Base-by-base conservation (phyloP, 352 stramenopile genomes). In the Pythium myriotylum region DNA sequence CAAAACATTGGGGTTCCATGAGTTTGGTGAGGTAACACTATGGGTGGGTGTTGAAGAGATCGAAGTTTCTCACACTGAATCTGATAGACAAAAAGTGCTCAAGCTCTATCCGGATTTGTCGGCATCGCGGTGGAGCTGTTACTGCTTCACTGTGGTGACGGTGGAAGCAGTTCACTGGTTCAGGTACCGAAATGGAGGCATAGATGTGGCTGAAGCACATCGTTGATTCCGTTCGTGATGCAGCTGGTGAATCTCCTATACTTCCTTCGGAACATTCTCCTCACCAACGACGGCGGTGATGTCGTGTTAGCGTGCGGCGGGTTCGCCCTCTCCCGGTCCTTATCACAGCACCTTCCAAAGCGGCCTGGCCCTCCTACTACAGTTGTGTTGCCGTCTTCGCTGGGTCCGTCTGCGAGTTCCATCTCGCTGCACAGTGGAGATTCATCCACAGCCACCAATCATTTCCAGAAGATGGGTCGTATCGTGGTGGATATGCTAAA, bases 191-290 rank as follows among this genome's bases (percentile, higher is more conserved):
- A 42, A 32, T 33, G 39, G n/a, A n/a, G 40, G 32, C 24, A 17
- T 51, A 2, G 23, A 9, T 45, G 27, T 40, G 45, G 22, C 6
- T 42, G 24, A 12, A 40, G 0, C 14, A 32, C 17, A n/a, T 40
- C 23, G n/a, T 7, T 46, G 9, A 22, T 53, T 7, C 32, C 4
- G n/a, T 17, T 22, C 17, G 16, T 20, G 45, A 6, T 27, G 14
- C 32, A 87, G 77, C 69, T 81, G n/a, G 62, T 77, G 12, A 79
- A 92, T 20, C 64, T 86, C 2, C 79, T 68, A 63, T 84, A 85
- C 32, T 92, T 92, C 35, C 47, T 89, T 19, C 77, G 79, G 40
- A 70, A 86, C 58, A 77, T 86, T 27, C 54, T 92, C 24, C 55
- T 79, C 4, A 64, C 69, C 14, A 70, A 61, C 40, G 78, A 88